phyloP scores from a whole-genome alignment of 192 early-diverging fungal genomes.

The Backusella australiensis region DNA sequence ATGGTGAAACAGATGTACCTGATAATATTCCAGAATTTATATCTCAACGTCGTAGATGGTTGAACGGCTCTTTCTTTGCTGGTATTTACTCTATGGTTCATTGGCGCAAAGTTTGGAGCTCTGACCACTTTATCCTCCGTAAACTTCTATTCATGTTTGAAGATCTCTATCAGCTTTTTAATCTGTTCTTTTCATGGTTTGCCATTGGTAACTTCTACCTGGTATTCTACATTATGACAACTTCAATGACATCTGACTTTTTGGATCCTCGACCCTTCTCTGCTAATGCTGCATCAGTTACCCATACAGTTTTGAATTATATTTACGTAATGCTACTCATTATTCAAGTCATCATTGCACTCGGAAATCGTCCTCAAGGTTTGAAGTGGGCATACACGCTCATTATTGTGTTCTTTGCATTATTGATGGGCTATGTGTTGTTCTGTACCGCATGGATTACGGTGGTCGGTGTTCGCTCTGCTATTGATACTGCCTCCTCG shows the following conservation, averaged over 20 bases:
- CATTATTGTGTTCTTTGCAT: slow-evolving; percentile 60
- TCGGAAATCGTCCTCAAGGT: slow-evolving; percentile 97
- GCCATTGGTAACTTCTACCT: slow-evolving; percentile 84
- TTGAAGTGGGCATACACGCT: slow-evolving; percentile 69
- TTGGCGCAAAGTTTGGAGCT: slow-evolving; percentile 59
- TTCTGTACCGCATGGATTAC: slow-evolving; percentile 36
- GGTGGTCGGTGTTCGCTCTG: slow-evolving; percentile 18
- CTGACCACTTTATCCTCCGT: slow-evolving; percentile 58
- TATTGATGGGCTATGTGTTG: slow-evolving; percentile 44
- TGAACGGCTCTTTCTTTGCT: slow-evolving; percentile 85
- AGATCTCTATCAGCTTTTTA: slow-evolving; percentile 66
- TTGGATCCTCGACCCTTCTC: slow-evolving; percentile 29
- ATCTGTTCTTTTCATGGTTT: slow-evolving; percentile 66
- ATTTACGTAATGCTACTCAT: slow-evolving; percentile 66
- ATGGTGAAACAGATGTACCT: slow-evolving; percentile 82
- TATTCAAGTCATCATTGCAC: slow-evolving; percentile 80
- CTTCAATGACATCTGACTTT: slow-evolving; percentile 42
- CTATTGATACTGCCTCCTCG: slow-evolving; percentile 10
- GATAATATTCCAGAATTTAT: slow-evolving; percentile 71
- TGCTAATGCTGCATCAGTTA: slow-evolving; percentile 28
- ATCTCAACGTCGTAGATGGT: slow-evolving; percentile 76
- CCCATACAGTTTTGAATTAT: slow-evolving; percentile 41
- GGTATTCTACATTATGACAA: slow-evolving; percentile 81
- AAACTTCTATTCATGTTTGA: slow-evolving; percentile 67
- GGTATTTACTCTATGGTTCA: slow-evolving; percentile 66